Evolutionary conservation across 768 basidiomycete species (phyloP).

Genomic region (Mycena indigotica): DNA sequence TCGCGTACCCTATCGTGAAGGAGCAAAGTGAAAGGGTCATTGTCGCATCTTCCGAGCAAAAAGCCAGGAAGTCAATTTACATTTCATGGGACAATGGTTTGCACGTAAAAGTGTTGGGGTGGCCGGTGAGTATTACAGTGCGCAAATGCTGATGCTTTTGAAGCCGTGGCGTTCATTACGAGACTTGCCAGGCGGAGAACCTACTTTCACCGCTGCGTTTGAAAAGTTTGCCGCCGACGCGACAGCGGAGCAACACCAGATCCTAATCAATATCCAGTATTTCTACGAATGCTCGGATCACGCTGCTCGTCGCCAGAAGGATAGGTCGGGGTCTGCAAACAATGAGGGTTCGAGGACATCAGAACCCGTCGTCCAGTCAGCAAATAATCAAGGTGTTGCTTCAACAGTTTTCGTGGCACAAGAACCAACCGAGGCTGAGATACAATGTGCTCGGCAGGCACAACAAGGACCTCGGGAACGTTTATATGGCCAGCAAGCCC

Average conservation of each 20-base stretch:
- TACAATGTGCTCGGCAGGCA: background rate
- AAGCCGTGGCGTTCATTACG: conserved; percentile 35
- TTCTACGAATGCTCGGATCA: conserved; percentile 32
- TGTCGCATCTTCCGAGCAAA: conserved; percentile 24
- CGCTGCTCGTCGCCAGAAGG: background rate
- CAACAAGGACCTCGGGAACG: background rate
- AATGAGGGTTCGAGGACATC: background rate
- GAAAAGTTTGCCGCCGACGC: conserved; percentile 13
- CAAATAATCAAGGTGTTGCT: background rate
- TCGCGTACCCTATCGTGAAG: conserved; percentile 22
- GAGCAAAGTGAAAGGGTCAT: conserved; percentile 21
- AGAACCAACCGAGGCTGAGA: no score
- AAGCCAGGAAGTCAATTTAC: conserved; percentile 36
- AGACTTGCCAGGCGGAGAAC: conserved; percentile 26
- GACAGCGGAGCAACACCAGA: background rate
- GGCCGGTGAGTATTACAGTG: conserved; percentile 24
- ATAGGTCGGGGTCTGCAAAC: background rate
- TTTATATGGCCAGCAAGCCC: no score
- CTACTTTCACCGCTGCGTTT: conserved; percentile 28
- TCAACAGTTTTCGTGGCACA: background rate
- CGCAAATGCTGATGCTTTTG: conserved; percentile 34
- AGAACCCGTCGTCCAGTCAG: background rate
- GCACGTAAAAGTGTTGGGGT: conserved; percentile 28
- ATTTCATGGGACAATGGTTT: conserved; percentile 37
- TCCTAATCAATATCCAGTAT: conserved; percentile 35